phyloP scores from a whole-genome alignment of 768 basidiomycete species.

The Termitomyces sp. region DNA sequence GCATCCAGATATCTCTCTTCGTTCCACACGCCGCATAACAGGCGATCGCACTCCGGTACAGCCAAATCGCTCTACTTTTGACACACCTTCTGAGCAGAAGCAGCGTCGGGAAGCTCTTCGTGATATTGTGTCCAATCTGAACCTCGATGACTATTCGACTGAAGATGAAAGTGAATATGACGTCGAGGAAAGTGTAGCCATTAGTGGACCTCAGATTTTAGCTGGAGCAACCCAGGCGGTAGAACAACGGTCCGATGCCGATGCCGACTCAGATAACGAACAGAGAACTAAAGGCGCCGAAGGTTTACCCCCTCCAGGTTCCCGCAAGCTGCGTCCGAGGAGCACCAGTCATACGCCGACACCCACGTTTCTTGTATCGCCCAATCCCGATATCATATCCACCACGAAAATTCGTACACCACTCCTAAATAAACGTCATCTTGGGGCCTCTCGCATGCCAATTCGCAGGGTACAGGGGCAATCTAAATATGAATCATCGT shows the following conservation, averaged over 20 bases:
- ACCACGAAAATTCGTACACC: conserved; percentile 2
- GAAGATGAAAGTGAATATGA: conserved; percentile 27
- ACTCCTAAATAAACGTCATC: conserved; percentile 1
- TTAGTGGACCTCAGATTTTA: conserved; percentile 26
- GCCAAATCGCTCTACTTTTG: conserved; percentile 4
- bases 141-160: conserved; percentile 4
- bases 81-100: conserved; percentile 15
- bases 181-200: conserved; percentile 32
- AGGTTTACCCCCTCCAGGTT: background rate
- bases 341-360: conserved; percentile 22
- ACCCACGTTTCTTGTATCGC: conserved; percentile 17
- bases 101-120: conserved; percentile 33
- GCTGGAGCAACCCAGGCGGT: background rate
- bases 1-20: background rate
- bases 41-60: background rate
- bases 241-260: conserved; percentile 21
- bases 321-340: conserved; percentile 18
- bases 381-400: conserved; percentile 12
- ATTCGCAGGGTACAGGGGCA: background rate
- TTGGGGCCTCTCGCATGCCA: conserved; percentile 8
- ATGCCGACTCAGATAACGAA: conserved; percentile 22
- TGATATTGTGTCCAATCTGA: conserved; percentile 32
- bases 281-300: background rate
- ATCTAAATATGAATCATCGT: conserved; percentile 12
- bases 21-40: background rate